A percentile compares a stretch with the other conserved stretches of the same genome.
These are phyloP conservation scores for Coemansia sp. DNA, from an alignment of 192 early-diverging fungal species.

Conservation along the genomic window DNA sequence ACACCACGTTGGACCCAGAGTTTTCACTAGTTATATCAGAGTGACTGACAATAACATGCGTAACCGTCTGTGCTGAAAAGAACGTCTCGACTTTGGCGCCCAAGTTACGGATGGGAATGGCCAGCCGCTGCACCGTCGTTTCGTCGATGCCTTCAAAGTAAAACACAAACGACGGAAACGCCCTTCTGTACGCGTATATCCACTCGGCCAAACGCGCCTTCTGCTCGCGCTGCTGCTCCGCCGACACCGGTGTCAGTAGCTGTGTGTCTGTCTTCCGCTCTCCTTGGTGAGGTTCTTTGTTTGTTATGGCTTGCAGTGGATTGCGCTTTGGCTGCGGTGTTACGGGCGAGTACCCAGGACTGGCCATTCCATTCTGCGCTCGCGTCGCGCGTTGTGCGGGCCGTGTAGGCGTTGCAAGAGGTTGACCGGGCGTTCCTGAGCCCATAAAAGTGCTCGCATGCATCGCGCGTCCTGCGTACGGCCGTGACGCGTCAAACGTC, in stretches of 20 bases:
- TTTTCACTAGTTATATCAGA: conserved; percentile 14
- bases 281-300: conserved; percentile 31
- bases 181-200: conserved; percentile 48
- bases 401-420: conserved; percentile 40
- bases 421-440: conserved; percentile 13
- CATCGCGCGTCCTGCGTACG: conserved; percentile 15
- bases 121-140: conserved; percentile 32
- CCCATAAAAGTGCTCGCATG: conserved; percentile 18
- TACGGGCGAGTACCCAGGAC: conserved; percentile 13
- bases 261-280: conserved; percentile 10
- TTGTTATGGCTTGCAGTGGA: conserved; percentile 43
- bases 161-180: conserved; percentile 54
- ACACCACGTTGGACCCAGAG: conserved; percentile 33
- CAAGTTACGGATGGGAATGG: conserved; percentile 33
- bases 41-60: conserved; percentile 48
- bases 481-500: conserved; percentile 50
- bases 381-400: conserved; percentile 39
- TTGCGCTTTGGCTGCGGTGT: conserved; percentile 14
- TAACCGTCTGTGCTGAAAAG: conserved; percentile 53
- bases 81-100: conserved; percentile 51
- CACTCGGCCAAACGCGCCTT: conserved; percentile 47
- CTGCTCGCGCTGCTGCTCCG: conserved; percentile 43
- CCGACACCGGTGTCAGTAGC: not conserved
- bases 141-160: conserved; percentile 56
- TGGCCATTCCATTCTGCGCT: conserved; percentile 17